Conservation (phyloP, 805 yeast genomes). For the Metschnikowia rubicola region DNA sequence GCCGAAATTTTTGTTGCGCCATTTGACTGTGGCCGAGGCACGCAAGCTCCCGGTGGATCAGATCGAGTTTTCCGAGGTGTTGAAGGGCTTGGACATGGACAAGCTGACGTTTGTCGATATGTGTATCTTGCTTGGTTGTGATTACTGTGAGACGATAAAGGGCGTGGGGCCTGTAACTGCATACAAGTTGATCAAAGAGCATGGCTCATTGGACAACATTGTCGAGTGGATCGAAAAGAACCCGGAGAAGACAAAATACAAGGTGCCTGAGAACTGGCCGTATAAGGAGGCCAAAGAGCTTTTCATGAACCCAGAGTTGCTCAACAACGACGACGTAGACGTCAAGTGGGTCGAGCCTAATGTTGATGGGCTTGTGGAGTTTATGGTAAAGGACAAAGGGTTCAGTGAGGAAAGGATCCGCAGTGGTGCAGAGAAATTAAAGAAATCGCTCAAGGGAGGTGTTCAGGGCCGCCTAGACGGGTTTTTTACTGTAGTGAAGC, state of each 20-base stretch:
- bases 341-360: constrained; percentile 90
- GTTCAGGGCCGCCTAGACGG: constrained; percentile 92
- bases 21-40: constrained; percentile 91
- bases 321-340: constrained; percentile 54
- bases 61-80: constrained; percentile 60
- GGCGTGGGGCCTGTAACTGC: constrained; percentile 98
- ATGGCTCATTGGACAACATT: constrained; percentile 75
- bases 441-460: constrained; percentile 78
- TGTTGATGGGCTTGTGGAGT: constrained; percentile 75
- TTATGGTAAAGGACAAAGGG: constrained; percentile 82
- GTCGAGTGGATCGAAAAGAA: constrained; percentile 58
- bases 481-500: constrained; percentile 64
- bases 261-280: constrained; percentile 94
- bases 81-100: constrained; percentile 76
- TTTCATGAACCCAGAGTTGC: constrained; percentile 79
- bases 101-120: constrained; percentile 77
- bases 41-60: constrained; percentile 91
- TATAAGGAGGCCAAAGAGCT: constrained; percentile 81
- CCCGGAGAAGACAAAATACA: constrained; percentile 59
- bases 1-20: constrained; percentile 79
- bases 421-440: constrained; percentile 80
- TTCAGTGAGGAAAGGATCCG: constrained; percentile 90
- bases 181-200: constrained; percentile 79
- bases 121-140: constrained; percentile 93
- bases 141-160: constrained; percentile 90